Conservation (phyloP, 139 green algal genomes). For the Coelastrella sp. region DNA sequence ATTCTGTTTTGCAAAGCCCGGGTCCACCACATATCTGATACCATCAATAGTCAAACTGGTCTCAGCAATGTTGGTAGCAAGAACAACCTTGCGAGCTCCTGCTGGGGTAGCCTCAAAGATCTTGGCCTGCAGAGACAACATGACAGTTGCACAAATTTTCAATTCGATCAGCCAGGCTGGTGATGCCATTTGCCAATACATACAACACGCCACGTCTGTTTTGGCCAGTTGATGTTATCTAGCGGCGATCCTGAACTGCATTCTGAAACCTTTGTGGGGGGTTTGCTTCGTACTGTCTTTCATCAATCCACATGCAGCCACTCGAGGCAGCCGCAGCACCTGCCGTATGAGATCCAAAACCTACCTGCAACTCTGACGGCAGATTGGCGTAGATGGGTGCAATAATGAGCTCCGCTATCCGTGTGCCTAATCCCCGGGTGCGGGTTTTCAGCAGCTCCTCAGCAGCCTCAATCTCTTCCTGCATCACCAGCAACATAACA, state of each 20-base stretch:
- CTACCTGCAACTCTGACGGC: constrained; percentile 91
- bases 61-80: constrained; percentile 99
- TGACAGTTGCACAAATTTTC: neutral
- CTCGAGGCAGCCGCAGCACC: too few species aligned
- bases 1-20: constrained; percentile 98
- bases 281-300: too few species aligned
- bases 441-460: constrained; percentile 95
- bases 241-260: too few species aligned
- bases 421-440: constrained; percentile 87
- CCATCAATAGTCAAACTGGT: constrained; percentile 98
- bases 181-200: too few species aligned
- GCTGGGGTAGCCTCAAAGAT: constrained; percentile 97
- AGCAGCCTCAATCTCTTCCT: constrained; percentile 97
- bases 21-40: constrained; percentile 98
- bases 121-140: constrained; percentile 77
- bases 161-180: too few species aligned
- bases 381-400: constrained; percentile 98
- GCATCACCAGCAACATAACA: constrained; percentile 1
- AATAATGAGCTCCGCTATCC: constrained; percentile 96
- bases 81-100: constrained; percentile 94
- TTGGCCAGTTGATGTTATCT: neutral
- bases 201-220: too few species aligned
- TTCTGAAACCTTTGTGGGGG: too few species aligned
- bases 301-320: too few species aligned
- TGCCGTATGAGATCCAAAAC: too few species aligned